Percentiles rank a stretch among this genome's conserved stretches.
phyloP scores from a whole-genome alignment of 2,329 filamentous ascomycete species.

The Emmonsiellopsis sp. region DNA sequence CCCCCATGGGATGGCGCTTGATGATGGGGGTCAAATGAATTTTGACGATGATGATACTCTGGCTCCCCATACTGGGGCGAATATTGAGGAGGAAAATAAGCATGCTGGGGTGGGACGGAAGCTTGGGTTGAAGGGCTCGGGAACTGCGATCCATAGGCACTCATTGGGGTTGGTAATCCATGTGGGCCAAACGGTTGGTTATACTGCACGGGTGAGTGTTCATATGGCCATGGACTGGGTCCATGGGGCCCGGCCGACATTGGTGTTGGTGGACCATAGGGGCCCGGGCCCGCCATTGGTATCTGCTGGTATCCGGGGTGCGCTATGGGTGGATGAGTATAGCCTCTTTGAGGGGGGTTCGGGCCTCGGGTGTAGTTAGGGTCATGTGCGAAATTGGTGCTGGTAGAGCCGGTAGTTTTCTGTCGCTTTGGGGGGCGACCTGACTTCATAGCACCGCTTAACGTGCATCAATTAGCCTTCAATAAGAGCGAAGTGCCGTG shows the following conservation, averaged over 20 bases:
- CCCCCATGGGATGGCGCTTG: not conserved
- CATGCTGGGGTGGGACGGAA: conserved; percentile 6
- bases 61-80: not conserved
- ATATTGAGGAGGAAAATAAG: conserved; percentile 9
- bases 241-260: conserved; percentile 11
- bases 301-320: conserved; percentile 6
- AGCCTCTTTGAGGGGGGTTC: conserved; percentile 11
- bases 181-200: conserved; percentile 14
- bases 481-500: not conserved
- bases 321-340: conserved; percentile 13
- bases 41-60: conserved; percentile 3
- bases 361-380: conserved; percentile 15
- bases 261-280: conserved; percentile 13
- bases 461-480: conserved; percentile 5
- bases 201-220: conserved; percentile 11
- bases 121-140: conserved; percentile 6
- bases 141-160: conserved; percentile 12
- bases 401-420: conserved; percentile 13
- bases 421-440: conserved; percentile 19
- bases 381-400: conserved; percentile 12
- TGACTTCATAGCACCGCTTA: conserved; percentile 12
- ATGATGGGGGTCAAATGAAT: conserved; percentile 1
- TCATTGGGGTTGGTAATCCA: conserved; percentile 12
- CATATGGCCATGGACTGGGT: conserved; percentile 15
- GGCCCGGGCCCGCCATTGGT: conserved; percentile 1